Evolutionary conservation across 306 rosid genomes (phyloP), one percentile per base, ranked within the genome.

Genomic region (Argentina anserina): DNA sequence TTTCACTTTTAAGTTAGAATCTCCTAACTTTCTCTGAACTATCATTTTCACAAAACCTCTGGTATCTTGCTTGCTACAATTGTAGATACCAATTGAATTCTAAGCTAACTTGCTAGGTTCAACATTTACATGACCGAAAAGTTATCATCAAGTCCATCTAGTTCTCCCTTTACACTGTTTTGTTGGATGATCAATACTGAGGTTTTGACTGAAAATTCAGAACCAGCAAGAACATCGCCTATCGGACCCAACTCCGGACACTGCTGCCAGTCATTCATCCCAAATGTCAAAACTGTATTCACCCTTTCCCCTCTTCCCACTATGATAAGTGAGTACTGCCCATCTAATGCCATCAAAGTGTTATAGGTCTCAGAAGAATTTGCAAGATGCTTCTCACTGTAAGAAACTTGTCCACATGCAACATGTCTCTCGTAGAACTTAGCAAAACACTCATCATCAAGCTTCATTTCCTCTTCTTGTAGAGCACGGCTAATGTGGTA

Each of bases 231-330:
- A 76, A 94, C 91, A 71, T 94, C 98, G n/a, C 98, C 98, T 3
- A 94, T 83, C 0, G 97, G 95, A 56, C 98, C 98, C 17, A 94
- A 50, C 82, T 94, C 97, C 0, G 98, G 98, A 52, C 97, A 89
- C 14, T 89, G 96, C 76, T 94, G 92, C 98, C 97, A 94, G 14
- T 91, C 98, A 31, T 81, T 91, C 98, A 94, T 94, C 6, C 97
- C 97, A 20, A 78, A 79, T 3, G 96, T 94, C 77, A 94, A 73
- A 39, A 84, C 50, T 0, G 98, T 86, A 75, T 94, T 91, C 31
- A 86, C 83, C 39, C 92, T 84, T 20, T 92, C 92, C 40, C 96
- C 96, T 79, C 87, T 78, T 59, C 98, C 98, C 13, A 94, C 96
- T 13, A 91, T 87, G 10, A 91, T 82, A 2, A 94, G 84, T 20